Percentiles rank a stretch among this genome's conserved stretches.
Evolutionary conservation across 208 protist species (phyloP).

Genomic region (Trypanosoma avium): DNA sequence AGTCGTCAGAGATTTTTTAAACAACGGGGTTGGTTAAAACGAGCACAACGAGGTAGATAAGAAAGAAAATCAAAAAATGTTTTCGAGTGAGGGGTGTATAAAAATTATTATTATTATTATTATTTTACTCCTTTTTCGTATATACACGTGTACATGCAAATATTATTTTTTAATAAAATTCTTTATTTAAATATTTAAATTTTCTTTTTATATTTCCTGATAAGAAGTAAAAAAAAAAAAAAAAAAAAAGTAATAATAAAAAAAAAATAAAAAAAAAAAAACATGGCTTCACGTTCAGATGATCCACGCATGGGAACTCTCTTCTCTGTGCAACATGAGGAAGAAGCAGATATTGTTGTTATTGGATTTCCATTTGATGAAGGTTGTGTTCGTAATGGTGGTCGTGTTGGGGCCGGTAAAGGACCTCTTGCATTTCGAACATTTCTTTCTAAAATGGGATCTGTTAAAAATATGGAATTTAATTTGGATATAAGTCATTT

Average conservation of each 20-base stretch:
- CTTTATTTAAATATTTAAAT: no score
- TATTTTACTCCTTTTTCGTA: no score
- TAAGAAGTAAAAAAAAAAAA: constrained; percentile 3
- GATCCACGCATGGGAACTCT: constrained; percentile 25
- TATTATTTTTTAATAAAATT: no score
- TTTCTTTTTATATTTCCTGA: no score
- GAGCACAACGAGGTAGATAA: neutral
- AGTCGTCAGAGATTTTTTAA: constrained; percentile 23
- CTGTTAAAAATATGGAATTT: constrained; percentile 55
- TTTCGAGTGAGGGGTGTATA: no score
- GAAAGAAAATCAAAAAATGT: no score
- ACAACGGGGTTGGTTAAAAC: constrained; percentile 12
- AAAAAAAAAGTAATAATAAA: no score
- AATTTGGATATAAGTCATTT: constrained; percentile 28
- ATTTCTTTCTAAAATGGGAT: constrained; percentile 38
- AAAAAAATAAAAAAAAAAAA: constrained; percentile 2
- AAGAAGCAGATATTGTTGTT: constrained; percentile 50
- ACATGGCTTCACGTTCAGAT: constrained; percentile 15
- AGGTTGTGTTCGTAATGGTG: constrained; percentile 66
- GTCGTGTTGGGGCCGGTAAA: constrained; percentile 43
- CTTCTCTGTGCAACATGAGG: constrained; percentile 14
- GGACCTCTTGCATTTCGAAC: constrained; percentile 32
- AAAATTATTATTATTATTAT: neutral
- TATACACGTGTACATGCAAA: no score
- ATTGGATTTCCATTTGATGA: constrained; percentile 78